Evolutionary conservation across 1,284 basidiomycete species (phyloP), one percentile per base, ranked within the genome.

Genomic region (Ustilago xerochloae): DNA sequence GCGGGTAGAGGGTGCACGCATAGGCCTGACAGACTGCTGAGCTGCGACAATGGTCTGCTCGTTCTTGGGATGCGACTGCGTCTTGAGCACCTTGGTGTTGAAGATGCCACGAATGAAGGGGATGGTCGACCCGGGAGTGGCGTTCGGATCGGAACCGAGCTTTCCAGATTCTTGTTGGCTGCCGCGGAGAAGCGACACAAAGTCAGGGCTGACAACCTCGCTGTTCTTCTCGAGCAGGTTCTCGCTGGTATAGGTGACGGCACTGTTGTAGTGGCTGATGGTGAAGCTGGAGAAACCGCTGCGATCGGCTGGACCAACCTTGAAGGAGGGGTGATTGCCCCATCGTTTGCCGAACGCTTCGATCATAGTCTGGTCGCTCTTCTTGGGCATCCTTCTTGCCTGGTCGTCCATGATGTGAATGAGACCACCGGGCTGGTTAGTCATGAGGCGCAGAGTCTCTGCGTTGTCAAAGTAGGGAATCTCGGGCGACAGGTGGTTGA

Each of bases 371-470:
- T 91, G 88, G 80, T 97, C 93, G 7, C 91, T 94, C 89, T 95
- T 96, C 86, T 94, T 94, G 33, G 92, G 90, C 69, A 89, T 88
- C 39, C 92, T 88, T 16, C 91, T 88, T 10, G 94, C 92, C 85
- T 97, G 94, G 82, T 99, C 96, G 83, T 98, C 95, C 90, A 98
- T 93, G 85, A 98, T 98, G 82, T 96, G 93, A 54, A 97, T 90
- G 30, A 99, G 88, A 4, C 97, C 96, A 15, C 93, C 93, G 2
- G 93, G 94, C 73, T 89, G 88, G 83, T 94, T 91, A 79, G 93
- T 91, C 43, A 99, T 86, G 47, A 99, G 87, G 12, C 93, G 90
- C 32, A 98, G 85, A 75, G 92, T 93, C 83, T 98, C 94, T 15
- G 91, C 85, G 84, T 98, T 97, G 86, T 97, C 93, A 83, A 94